Conservation (phyloP, 306 rosid genomes). For the Inga leiocalycina region DNA sequence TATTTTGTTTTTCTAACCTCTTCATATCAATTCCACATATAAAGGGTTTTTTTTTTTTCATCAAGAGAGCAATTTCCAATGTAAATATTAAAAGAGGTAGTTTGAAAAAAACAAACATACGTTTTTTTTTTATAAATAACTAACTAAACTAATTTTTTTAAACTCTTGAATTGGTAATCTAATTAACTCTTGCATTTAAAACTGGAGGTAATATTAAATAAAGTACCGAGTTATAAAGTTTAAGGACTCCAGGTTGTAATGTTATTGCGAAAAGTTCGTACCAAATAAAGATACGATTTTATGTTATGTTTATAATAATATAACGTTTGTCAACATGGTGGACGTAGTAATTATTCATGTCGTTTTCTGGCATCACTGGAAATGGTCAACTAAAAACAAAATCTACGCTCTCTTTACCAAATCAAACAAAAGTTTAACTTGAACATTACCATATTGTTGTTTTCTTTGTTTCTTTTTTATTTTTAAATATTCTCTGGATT, state of each 20-base stretch:
- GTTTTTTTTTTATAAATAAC: no score
- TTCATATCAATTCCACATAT: no score
- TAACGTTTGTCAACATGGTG: background rate
- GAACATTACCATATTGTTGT: constrained; percentile 28
- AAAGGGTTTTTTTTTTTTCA: no score
- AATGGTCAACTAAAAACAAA: constrained; percentile 35
- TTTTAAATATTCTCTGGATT: background rate
- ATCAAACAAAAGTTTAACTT: constrained; percentile 55
- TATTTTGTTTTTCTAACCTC: no score
- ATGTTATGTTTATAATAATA: background rate
- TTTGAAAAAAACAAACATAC: no score
- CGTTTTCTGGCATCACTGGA: constrained; percentile 28
- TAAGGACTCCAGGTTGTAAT: background rate
- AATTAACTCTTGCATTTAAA: no score
- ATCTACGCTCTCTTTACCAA: constrained; percentile 33
- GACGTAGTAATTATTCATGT: constrained; percentile 4
- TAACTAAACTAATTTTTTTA: no score
- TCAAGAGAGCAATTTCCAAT: no score
- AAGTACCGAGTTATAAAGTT: background rate
- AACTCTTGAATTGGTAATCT: no score
- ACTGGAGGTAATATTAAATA: no score
- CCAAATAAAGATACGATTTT: constrained; percentile 19
- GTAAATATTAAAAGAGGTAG: no score
- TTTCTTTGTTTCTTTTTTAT: background rate
- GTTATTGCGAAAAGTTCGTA: background rate